These are phyloP conservation scores for Fraxinus angustifolia DNA, from an alignment of 305 asterid species.

Conservation along the genomic window DNA sequence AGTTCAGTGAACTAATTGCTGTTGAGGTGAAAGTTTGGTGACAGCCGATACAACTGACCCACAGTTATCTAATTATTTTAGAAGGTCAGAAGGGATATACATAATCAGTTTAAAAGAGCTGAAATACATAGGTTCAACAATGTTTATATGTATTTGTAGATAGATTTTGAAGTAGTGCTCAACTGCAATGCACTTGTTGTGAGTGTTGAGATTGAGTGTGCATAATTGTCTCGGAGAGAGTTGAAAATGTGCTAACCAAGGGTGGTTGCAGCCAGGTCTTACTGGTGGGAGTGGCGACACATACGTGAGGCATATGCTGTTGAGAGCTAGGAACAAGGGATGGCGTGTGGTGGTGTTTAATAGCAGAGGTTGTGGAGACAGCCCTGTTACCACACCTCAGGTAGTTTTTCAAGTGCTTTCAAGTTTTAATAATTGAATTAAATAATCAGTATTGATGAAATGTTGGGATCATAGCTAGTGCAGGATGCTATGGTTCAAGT, in stretches of 20 bases:
- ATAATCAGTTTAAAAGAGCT: neutral
- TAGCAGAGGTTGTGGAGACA: constrained; percentile 85
- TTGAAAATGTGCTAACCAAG: constrained; percentile 16
- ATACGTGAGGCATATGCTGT: constrained; percentile 83
- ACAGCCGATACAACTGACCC: neutral
- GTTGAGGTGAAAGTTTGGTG: neutral
- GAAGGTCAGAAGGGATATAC: neutral
- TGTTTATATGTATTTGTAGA: neutral
- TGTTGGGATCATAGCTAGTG: neutral
- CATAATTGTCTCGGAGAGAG: neutral
- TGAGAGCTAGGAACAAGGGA: constrained; percentile 66
- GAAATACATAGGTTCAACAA: neutral
- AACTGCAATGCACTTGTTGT: neutral
- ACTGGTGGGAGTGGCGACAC: constrained; percentile 86
- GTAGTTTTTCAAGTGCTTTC: constrained; percentile 30
- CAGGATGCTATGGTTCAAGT: neutral
- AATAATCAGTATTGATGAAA: neutral
- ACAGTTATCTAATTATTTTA: neutral
- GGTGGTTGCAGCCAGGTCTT: constrained; percentile 80
- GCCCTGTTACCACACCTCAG: constrained; percentile 96
- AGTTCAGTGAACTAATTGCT: neutral
- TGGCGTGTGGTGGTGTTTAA: constrained; percentile 90
- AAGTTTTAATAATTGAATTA: neutral
- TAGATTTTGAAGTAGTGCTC: neutral
- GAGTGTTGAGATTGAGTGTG: neutral